Conservation (phyloP, 768 basidiomycete genomes). For the Podaxis mareebaensis region DNA sequence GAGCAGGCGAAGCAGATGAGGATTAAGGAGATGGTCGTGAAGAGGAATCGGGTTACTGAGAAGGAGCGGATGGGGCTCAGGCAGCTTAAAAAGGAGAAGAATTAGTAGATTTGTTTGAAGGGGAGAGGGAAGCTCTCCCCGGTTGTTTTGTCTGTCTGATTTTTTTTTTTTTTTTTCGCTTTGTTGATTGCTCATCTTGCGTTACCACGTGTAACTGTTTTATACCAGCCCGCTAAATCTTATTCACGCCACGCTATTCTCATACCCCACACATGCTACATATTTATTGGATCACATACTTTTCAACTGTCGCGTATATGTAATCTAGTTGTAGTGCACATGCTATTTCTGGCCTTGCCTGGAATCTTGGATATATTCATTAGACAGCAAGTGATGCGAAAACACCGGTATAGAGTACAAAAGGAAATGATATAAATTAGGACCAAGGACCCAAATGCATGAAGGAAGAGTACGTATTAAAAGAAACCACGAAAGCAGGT, state of each 20-base stretch:
- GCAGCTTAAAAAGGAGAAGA: conserved; percentile 8
- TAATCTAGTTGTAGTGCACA: background rate
- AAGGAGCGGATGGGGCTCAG: conserved; percentile 26
- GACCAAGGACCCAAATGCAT: background rate
- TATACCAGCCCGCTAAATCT: too few species aligned
- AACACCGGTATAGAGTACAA: background rate
- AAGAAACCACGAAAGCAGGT: background rate
- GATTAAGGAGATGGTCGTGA: conserved; percentile 28
- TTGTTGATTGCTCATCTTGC: background rate
- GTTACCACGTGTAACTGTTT: background rate
- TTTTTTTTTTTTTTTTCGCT: background rate
- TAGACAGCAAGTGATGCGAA: background rate
- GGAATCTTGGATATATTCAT: background rate
- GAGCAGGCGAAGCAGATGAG: conserved; percentile 32
- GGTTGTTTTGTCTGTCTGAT: background rate
- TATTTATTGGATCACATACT: background rate
- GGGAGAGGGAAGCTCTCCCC: too few species aligned
- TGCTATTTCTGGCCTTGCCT: background rate
- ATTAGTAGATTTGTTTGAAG: too few species aligned
- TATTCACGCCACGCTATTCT: background rate
- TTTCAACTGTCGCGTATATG: too few species aligned
- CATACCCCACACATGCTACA: background rate
- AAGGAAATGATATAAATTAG: background rate
- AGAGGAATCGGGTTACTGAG: conserved; percentile 21
- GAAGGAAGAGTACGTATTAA: background rate